Percentiles rank a stretch among this genome's conserved stretches.
Conservation (phyloP, 1,284 basidiomycete genomes). For the Naganishia sp. region DNA sequence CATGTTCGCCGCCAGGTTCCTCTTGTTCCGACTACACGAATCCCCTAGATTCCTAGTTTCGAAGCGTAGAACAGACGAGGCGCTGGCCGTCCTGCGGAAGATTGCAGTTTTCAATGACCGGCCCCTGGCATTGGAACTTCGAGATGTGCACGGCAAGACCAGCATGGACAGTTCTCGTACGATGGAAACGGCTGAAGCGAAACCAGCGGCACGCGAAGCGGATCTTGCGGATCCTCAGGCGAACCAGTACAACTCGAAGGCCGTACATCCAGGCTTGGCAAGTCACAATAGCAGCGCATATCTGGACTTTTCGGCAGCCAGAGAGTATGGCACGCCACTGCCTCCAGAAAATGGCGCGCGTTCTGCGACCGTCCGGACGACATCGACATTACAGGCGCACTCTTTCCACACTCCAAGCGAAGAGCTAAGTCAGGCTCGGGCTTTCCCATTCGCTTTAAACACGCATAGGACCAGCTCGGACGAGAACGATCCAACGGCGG, state of each 20-base stretch:
- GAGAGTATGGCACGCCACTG: constrained; percentile 34
- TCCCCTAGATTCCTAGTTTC: constrained; percentile 88
- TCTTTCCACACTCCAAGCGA: constrained; percentile 31
- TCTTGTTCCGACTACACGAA: constrained; percentile 88
- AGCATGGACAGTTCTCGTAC: neutral
- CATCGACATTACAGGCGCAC: neutral
- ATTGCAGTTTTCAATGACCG: constrained; percentile 74
- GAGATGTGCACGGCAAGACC: constrained; percentile 1
- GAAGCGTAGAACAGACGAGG: constrained; percentile 76
- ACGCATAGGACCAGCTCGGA: neutral
- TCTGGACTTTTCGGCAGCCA: constrained; percentile 26
- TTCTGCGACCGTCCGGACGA: neutral
- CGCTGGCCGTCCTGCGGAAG: constrained; percentile 72
- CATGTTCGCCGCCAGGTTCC: constrained; percentile 82
- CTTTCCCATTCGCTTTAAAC: constrained; percentile 1
- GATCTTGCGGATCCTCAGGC: neutral
- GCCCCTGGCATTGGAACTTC: neutral
- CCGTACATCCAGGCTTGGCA: constrained; percentile 1
- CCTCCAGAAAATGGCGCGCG: neutral
- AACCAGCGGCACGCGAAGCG: neutral
- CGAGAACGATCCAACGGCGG: neutral
- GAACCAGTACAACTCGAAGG: neutral
- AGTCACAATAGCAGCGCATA: constrained; percentile 13
- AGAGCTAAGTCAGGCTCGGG: constrained; percentile 24
- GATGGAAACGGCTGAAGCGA: neutral